phyloP scores from a whole-genome alignment of 768 basidiomycete species.

The Tephrocybe sp. region DNA sequence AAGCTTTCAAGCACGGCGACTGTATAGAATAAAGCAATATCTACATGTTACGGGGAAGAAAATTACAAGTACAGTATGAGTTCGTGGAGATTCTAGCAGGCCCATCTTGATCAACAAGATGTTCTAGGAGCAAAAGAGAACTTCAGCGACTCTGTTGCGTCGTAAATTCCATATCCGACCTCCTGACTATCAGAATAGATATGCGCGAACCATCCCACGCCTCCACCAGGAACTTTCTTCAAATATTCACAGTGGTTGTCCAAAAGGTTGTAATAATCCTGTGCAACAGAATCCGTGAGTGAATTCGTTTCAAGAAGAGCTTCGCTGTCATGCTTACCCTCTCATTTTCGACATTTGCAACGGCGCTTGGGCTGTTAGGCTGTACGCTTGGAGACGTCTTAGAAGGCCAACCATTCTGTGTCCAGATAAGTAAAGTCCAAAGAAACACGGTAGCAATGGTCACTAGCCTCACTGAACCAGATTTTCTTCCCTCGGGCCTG shows the following conservation, averaged over 20 bases:
- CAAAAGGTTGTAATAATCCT: constrained; percentile 66
- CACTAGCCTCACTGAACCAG: constrained; percentile 61
- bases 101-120: constrained; percentile 9
- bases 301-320: background rate
- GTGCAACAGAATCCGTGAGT: background rate
- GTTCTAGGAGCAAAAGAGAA: constrained; percentile 12
- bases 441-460: background rate
- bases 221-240: constrained; percentile 56
- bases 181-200: constrained; percentile 66
- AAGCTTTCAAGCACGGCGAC: too few species aligned
- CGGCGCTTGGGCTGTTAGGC: constrained; percentile 60
- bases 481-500: constrained; percentile 65
- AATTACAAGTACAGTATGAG: background rate
- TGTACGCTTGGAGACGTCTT: constrained; percentile 56
- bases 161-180: constrained; percentile 70
- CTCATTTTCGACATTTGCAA: constrained; percentile 60
- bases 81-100: background rate
- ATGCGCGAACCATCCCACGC: constrained; percentile 83
- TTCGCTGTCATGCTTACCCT: constrained; percentile 33
- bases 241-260: constrained; percentile 62
- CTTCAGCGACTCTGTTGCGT: constrained; percentile 28
- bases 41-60: background rate
- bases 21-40: background rate
- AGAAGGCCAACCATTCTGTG: constrained; percentile 80
- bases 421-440: background rate